phyloP scores from a whole-genome alignment of 768 basidiomycete genomes.

The Tubosaeta sp. region DNA sequence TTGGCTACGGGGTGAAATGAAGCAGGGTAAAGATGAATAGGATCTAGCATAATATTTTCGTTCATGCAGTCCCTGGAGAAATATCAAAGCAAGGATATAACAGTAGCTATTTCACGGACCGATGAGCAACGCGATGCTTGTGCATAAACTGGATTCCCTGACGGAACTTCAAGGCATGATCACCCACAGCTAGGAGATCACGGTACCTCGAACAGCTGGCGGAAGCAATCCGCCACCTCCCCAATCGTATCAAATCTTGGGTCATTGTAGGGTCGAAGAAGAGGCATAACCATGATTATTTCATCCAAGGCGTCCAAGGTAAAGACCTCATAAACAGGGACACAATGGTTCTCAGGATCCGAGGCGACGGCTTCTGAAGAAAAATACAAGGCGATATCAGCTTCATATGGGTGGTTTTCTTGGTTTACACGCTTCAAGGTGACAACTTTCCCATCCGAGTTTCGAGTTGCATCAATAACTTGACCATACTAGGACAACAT shows the following conservation, averaged over 20 bases:
- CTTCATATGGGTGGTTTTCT: slow-evolving; percentile 17
- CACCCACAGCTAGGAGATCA: neutral
- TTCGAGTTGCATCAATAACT: slow-evolving; percentile 29
- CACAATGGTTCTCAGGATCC: slow-evolving; percentile 22
- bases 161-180: neutral
- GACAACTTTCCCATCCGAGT: slow-evolving; percentile 24
- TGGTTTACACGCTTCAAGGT: slow-evolving; percentile 26
- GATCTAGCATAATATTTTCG: slow-evolving; percentile 33
- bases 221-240: neutral
- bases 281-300: slow-evolving; percentile 29
- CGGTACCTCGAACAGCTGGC: neutral
- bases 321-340: slow-evolving; percentile 22
- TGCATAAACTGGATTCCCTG: neutral
- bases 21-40: slow-evolving; percentile 20
- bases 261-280: slow-evolving; percentile 17
- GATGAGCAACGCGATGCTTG: too few relatives aligned
- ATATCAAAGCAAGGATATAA: slow-evolving; percentile 9
- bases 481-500: neutral
- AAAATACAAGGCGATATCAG: slow-evolving; percentile 20
- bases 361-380: slow-evolving; percentile 3
- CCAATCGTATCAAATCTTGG: neutral
- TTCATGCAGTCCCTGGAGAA: slow-evolving; percentile 22
- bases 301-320: slow-evolving; percentile 5
- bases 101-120: too few relatives aligned
- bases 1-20: slow-evolving; percentile 23